These are phyloP conservation scores for Platanthera guangdongensis DNA, from an alignment of 106 monocot genomes.

Conservation along the genomic window DNA sequence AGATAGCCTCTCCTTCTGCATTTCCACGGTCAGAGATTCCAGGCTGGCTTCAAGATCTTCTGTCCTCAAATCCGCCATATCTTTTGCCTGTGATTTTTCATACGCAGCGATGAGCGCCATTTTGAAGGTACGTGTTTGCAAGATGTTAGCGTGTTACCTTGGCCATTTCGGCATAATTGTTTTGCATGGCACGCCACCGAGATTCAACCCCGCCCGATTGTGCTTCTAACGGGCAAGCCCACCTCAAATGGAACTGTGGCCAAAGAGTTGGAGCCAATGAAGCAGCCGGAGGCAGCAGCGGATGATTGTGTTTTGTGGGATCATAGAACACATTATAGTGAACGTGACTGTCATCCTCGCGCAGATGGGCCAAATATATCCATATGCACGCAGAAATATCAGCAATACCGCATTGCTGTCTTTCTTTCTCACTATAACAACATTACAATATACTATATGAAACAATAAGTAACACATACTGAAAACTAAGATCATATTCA, in stretches of 20 bases:
- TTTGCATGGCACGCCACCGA: slow-evolving; percentile 43
- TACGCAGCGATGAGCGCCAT: background rate
- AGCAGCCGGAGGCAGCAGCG: slow-evolving; percentile 82
- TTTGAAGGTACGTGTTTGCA: background rate
- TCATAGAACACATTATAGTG: slow-evolving; percentile 84
- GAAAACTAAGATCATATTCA: background rate
- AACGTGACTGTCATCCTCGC: slow-evolving; percentile 54
- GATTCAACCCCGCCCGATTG: slow-evolving; percentile 63
- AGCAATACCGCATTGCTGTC: slow-evolving; percentile 50
- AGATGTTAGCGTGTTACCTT: slow-evolving; percentile 41
- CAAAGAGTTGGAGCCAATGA: slow-evolving; percentile 91
- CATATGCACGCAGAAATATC: slow-evolving; percentile 79
- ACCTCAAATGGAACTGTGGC: slow-evolving; percentile 94
- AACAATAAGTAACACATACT: background rate
- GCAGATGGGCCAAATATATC: slow-evolving; percentile 60
- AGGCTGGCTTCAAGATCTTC: slow-evolving; percentile 41
- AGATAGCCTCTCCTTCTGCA: slow-evolving; percentile 54
- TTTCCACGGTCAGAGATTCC: slow-evolving; percentile 35
- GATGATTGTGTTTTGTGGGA: slow-evolving; percentile 32
- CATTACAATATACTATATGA: background rate
- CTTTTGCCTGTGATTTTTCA: slow-evolving; percentile 45
- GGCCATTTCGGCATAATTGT: slow-evolving; percentile 35
- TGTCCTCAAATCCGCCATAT: slow-evolving; percentile 42
- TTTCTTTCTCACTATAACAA: slow-evolving; percentile 77
- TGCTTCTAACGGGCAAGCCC: slow-evolving; percentile 89